Evolutionary conservation across 2,329 filamentous ascomycete species (phyloP), one percentile per base, ranked within the genome.

Genomic region (Diaporthe caulivora): DNA sequence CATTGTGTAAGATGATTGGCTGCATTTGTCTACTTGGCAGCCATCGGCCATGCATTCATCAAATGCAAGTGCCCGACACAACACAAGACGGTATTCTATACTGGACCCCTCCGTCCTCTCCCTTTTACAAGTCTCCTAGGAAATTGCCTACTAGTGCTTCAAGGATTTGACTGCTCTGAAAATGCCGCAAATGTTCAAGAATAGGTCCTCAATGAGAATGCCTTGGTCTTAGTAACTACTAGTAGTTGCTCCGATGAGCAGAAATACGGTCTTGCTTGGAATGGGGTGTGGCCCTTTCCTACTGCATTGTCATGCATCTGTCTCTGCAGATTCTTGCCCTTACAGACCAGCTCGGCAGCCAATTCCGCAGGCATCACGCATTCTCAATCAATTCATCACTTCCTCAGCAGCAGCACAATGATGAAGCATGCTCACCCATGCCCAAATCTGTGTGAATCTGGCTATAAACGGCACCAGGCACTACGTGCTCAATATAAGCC

Each of bases 1-100:
- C 17, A 18, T 7, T 18, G 17, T 65, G 60, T 49, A 65, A 65
- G 42, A 65, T 49, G 60, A 65, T 65, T 65, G 60, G 60, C 60
- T 64, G 40, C 10, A n/a, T 15, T 7, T 64, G 40, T 40, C 24
- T 10, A 31, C 15, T 11, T 11, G 17, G 9, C 26, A 31, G 15
- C 8, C 8, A 1, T 40, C 3, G 29, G 37, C 17, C 58, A 31
- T 13, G 1, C n/a, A n/a, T n/a, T n/a, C n/a, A n/a, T n/a, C n/a
- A n/a, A 44, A 60, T 7, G 17, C 37, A 26, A n/a, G n/a, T n/a
- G n/a, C n/a, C n/a, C 5, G 44, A 21, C 15, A 24, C 2, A 31
- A 21, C 37, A 44, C 10, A 21, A 21, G 18, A 47, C n/a, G 11
- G 42, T 5, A n/a, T 57, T 34, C 18, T 34, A 31, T 9, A 17